Conservation (phyloP, 2,329 filamentous ascomycete genomes). For the Ascochyta lentis region DNA sequence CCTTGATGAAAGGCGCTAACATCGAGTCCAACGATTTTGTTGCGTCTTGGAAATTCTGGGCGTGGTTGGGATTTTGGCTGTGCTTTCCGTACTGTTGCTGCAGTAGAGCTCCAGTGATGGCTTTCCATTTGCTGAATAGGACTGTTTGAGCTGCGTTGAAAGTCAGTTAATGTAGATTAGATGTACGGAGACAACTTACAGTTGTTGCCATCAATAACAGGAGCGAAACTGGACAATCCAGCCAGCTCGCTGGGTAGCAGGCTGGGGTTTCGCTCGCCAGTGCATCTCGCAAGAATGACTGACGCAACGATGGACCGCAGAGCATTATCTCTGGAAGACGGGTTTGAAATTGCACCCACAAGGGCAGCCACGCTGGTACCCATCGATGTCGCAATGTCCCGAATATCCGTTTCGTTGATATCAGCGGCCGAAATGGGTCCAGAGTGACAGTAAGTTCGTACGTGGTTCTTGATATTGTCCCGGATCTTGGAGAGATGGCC, state of each 20-base stretch:
- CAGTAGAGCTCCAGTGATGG: conserved; percentile 30
- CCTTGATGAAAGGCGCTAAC: conserved; percentile 30
- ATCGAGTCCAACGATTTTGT: conserved; percentile 27
- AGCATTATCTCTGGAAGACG: conserved; percentile 18
- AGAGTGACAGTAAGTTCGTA: conserved; percentile 28
- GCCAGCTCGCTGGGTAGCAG: conserved; percentile 26
- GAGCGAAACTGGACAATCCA: not conserved
- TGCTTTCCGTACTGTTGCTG: conserved; percentile 18
- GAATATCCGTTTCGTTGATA: conserved; percentile 15
- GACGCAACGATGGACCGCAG: conserved; percentile 28
- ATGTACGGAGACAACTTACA: not conserved
- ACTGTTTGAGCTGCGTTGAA: conserved; percentile 16
- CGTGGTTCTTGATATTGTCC: conserved; percentile 36
- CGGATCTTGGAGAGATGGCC: conserved; percentile 30
- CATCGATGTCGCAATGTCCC: conserved; percentile 2
- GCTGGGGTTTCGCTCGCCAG: conserved; percentile 14
- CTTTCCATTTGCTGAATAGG: conserved; percentile 34
- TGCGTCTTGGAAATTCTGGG: conserved; percentile 16
- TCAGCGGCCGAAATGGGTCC: conserved; percentile 1
- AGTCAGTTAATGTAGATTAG: not conserved
- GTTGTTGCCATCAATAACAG: not conserved
- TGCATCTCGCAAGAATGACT: conserved; percentile 25
- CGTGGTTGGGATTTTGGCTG: not conserved
- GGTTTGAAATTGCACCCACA: conserved; percentile 2
- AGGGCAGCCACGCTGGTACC: not conserved